Conservation (phyloP, 1,284 basidiomycete genomes). For the Fomitopsis schrenkii region DNA sequence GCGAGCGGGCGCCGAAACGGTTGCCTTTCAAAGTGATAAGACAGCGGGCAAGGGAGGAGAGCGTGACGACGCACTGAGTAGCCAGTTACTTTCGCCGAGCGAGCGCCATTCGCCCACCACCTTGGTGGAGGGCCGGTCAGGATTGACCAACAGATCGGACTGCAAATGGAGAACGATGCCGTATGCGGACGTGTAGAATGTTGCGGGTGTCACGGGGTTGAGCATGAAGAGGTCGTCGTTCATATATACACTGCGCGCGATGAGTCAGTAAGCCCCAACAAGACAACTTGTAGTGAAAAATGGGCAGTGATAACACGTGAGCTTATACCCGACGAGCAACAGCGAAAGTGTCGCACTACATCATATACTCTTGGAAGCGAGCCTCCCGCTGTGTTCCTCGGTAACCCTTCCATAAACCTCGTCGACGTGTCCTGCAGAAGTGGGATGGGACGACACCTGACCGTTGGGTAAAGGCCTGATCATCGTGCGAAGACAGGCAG, state of each 20-base stretch:
- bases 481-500: too few species aligned
- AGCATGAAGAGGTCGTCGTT: constrained; percentile 29
- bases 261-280: neutral
- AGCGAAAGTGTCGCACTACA: too few species aligned
- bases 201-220: constrained; percentile 20
- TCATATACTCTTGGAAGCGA: too few species aligned
- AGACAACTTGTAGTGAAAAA: too few species aligned
- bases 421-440: too few species aligned
- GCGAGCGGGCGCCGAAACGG: constrained; percentile 31
- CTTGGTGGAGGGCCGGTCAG: constrained; percentile 16
- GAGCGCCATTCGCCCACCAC: constrained; percentile 31
- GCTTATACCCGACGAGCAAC: too few species aligned
- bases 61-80: constrained; percentile 18
- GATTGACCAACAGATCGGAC: constrained; percentile 20
- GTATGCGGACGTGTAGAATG: constrained; percentile 26
- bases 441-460: too few species aligned
- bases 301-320: too few species aligned
- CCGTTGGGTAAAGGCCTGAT: too few species aligned
- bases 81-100: constrained; percentile 24
- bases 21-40: constrained; percentile 17
- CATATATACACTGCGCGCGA: constrained; percentile 21
- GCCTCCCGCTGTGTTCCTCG: too few species aligned
- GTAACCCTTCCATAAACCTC: too few species aligned
- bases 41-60: neutral
- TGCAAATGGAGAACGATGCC: constrained; percentile 29